Conservation (phyloP, 2,329 filamentous ascomycete species). For the Shiraia sp. region DNA sequence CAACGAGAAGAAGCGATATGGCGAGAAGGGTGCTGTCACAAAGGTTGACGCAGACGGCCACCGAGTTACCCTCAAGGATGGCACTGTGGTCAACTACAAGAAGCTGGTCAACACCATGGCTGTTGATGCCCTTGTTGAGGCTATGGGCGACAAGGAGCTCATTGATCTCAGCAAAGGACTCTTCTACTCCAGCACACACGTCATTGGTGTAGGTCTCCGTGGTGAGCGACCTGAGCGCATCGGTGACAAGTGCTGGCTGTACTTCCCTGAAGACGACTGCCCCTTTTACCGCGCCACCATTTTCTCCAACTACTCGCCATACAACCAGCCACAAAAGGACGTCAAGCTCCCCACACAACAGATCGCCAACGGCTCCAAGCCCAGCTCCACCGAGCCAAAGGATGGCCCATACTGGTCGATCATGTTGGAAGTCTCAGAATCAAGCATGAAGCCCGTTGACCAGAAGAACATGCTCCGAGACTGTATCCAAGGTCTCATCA, state of each 20-base stretch:
- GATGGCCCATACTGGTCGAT: slow-evolving; percentile 99
- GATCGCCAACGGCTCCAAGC: slow-evolving; percentile 82
- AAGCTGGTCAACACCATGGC: slow-evolving; percentile 97
- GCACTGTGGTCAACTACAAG: slow-evolving; percentile 86
- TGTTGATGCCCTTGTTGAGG: slow-evolving; percentile 83
- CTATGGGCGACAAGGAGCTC: slow-evolving; percentile 86
- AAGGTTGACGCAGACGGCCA: slow-evolving; percentile 88
- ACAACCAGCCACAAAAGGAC: slow-evolving; percentile 88
- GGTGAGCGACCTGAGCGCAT: slow-evolving; percentile 91
- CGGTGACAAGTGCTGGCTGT: slow-evolving; percentile 99
- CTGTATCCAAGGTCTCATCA: slow-evolving; percentile 93
- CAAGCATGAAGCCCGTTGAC: slow-evolving; percentile 91
- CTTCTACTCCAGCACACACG: slow-evolving; percentile 96
- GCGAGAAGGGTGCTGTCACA: slow-evolving; percentile 79
- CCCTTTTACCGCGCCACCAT: slow-evolving; percentile 99
- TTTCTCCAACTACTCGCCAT: slow-evolving; percentile 99
- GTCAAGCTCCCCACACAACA: slow-evolving; percentile 86
- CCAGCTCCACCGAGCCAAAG: slow-evolving; percentile 71
- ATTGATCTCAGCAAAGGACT: slow-evolving; percentile 83
- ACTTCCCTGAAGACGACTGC: slow-evolving; percentile 99
- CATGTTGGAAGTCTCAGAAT: slow-evolving; percentile 98
- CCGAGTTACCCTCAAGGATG: slow-evolving; percentile 78
- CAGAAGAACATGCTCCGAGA: slow-evolving; percentile 82
- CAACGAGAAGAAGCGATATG: slow-evolving; percentile 88
- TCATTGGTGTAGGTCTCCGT: slow-evolving; percentile 93